Percentiles rank a stretch among this genome's conserved stretches.
Evolutionary conservation across 73 alveolate genomes (phyloP).

Genomic region (Halteria grandinella): DNA sequence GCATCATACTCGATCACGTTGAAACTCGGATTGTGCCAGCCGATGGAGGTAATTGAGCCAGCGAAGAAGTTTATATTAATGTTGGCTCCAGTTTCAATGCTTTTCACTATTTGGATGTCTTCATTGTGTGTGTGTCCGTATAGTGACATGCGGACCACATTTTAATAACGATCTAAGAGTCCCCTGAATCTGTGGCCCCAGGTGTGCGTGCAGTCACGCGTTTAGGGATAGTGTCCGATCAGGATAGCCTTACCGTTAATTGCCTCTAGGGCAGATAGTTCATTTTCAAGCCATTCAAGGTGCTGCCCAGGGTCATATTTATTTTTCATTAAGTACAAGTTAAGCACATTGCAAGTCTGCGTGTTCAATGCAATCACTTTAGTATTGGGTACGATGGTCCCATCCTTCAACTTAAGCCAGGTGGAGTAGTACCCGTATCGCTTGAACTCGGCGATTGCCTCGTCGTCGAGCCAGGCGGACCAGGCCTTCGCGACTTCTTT

Average conservation of each 20-base stretch:
- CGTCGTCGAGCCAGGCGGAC: slow-evolving; percentile 7
- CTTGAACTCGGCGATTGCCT: background rate
- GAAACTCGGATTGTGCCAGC: slow-evolving; percentile 50
- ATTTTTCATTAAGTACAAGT: background rate
- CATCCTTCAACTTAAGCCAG: background rate
- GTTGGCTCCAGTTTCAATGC: slow-evolving; percentile 9
- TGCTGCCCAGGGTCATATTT: slow-evolving; percentile 17
- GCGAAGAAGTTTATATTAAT: slow-evolving; percentile 25
- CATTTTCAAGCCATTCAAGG: slow-evolving; percentile 51
- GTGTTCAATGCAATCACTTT: slow-evolving; percentile 37
- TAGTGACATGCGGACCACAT: slow-evolving; percentile 1
- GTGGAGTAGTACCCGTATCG: background rate
- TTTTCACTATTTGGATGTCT: background rate
- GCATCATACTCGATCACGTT: slow-evolving; percentile 46
- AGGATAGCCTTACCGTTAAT: slow-evolving; percentile 4
- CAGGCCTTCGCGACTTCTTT: background rate
- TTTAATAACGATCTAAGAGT: slow-evolving; percentile 32
- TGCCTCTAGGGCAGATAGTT: slow-evolving; percentile 1
- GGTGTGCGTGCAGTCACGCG: background rate
- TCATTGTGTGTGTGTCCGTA: slow-evolving; percentile 42
- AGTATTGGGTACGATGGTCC: background rate
- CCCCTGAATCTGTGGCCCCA: slow-evolving; percentile 20
- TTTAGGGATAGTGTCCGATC: slow-evolving; percentile 20
- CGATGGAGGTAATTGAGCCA: slow-evolving; percentile 47
- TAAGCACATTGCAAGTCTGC: slow-evolving; percentile 4